Conservation (phyloP, 495 filamentous ascomycete species). For the Clavariopsis aquatica region DNA sequence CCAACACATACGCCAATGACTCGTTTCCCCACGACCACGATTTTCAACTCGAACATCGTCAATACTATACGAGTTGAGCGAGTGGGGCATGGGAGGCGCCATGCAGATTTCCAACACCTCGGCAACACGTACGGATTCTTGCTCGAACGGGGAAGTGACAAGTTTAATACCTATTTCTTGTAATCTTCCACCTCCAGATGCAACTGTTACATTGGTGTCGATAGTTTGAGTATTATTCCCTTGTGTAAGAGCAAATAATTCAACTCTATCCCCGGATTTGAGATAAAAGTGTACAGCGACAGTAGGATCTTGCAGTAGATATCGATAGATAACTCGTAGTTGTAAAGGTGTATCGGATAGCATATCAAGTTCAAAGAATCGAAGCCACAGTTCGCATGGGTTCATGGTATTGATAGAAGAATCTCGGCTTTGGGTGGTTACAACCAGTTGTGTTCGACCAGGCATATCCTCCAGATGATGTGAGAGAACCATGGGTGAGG, state of each 20-base stretch:
- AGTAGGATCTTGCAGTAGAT: not conserved
- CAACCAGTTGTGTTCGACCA: slow-evolving; percentile 14
- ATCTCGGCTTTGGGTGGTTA: not conserved
- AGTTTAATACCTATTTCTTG: slow-evolving; percentile 26
- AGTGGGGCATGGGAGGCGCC: not conserved
- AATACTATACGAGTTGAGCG: not conserved
- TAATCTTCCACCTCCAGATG: not conserved
- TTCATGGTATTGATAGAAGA: not conserved
- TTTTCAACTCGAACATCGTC: slow-evolving; percentile 4
- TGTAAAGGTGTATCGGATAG: slow-evolving; percentile 26
- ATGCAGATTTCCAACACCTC: slow-evolving; percentile 14
- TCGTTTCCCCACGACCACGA: slow-evolving; percentile 13
- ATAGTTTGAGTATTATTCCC: not conserved
- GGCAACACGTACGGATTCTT: not conserved
- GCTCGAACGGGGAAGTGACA: not conserved
- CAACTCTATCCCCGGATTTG: slow-evolving; percentile 5
- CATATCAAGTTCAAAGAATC: slow-evolving; percentile 38
- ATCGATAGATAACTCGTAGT: slow-evolving; percentile 2
- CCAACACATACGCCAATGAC: slow-evolving; percentile 29
- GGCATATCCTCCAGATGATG: slow-evolving; percentile 19
- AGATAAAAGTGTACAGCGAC: slow-evolving; percentile 19
- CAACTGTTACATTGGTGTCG: not conserved
- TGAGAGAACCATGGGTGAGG: slow-evolving; percentile 14
- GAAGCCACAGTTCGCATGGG: slow-evolving; percentile 16
- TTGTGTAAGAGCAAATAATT: not conserved